A percentile compares a stretch with the other conserved stretches of the same genome.
Conservation (phyloP, 306 rosid genomes). For the Inga leiocalycina region DNA sequence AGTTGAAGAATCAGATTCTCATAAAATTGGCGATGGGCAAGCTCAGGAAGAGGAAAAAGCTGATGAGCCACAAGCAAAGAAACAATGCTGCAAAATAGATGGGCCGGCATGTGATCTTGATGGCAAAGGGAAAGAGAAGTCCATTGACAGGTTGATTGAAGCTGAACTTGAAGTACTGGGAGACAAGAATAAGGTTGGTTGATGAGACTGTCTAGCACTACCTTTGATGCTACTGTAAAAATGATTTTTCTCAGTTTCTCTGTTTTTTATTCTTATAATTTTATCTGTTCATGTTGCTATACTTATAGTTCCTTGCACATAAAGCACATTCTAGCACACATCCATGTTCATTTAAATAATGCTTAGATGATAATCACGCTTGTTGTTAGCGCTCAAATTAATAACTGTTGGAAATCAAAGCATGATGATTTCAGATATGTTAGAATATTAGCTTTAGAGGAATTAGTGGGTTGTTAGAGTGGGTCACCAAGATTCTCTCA, state of each 20-base stretch:
- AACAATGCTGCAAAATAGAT: conserved; percentile 58
- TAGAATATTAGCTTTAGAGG: too few species aligned
- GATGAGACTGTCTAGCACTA: conserved; percentile 9
- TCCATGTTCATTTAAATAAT: conserved; percentile 3
- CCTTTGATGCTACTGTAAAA: conserved; percentile 7
- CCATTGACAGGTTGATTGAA: conserved; percentile 83
- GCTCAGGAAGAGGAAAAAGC: conserved; percentile 40
- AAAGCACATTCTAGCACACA: neutral
- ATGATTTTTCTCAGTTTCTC: conserved; percentile 6
- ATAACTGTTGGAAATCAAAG: too few species aligned
- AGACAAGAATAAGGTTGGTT: conserved; percentile 79
- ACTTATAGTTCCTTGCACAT: conserved; percentile 13
- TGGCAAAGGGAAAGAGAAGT: conserved; percentile 60
- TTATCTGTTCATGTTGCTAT: conserved; percentile 18
- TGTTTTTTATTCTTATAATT: neutral
- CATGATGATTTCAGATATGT: too few species aligned
- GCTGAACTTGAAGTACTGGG: conserved; percentile 74
- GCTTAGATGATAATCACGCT: neutral
- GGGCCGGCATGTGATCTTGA: conserved; percentile 37
- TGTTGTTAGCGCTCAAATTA: too few species aligned
- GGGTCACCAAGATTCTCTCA: too few species aligned
- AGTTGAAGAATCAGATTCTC: conserved; percentile 45
- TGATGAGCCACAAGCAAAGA: conserved; percentile 61
- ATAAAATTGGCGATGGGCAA: conserved; percentile 38
- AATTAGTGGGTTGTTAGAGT: too few species aligned